Evolutionary conservation across 1,284 basidiomycete genomes (phyloP), one percentile per base, ranked within the genome.

Genomic region (Ustilago curta): DNA sequence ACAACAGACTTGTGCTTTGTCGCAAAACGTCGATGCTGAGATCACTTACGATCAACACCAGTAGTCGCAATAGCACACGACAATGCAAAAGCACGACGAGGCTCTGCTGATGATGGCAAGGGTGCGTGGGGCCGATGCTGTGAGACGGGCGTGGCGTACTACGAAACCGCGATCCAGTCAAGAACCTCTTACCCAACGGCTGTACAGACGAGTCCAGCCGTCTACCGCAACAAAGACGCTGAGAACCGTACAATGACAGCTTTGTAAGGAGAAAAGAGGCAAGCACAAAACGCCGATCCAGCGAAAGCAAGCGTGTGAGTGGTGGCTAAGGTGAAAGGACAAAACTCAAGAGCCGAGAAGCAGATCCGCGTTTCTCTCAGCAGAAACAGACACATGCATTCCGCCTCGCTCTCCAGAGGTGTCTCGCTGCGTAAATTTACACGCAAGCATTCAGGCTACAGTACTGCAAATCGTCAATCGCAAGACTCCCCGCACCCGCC

Each of bases 301-400:
- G 25, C 2, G 44, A 18, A 19, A 29, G 47, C 18, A 31, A 29
- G n/a, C n/a, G n/a, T n/a, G n/a, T n/a, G n/a, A n/a, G 47, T 48
- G 47, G 47, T 48, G 29, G 47, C 47, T 19, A 48, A 31, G 47
- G 47, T 48, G 27, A n/a, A n/a, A 31, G 29, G 16, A 29, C 27
- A 19, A 27, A 25, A 45, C 23, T 14, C 27, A n/a, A 48, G 14
- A 48, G 14, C 35, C 27, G 29, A 31, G 27, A 18, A 31, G 27
- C 27, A 48, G 47, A 48, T 48, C 47, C 47, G 47, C 8, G 47
- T 31, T 29, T 31, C 27, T 29, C 14, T 14, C 35, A 37, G n/a
- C n/a, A n/a, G n/a, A n/a, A n/a, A 5, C 35, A 37, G 47, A 31
- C 47, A 48, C 47, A 48, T 31, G 27, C 47, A 31, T 31, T 19